Evolutionary conservation across 129 eudicot species (phyloP).

Genomic region (Saposhnikovia divaricata): DNA sequence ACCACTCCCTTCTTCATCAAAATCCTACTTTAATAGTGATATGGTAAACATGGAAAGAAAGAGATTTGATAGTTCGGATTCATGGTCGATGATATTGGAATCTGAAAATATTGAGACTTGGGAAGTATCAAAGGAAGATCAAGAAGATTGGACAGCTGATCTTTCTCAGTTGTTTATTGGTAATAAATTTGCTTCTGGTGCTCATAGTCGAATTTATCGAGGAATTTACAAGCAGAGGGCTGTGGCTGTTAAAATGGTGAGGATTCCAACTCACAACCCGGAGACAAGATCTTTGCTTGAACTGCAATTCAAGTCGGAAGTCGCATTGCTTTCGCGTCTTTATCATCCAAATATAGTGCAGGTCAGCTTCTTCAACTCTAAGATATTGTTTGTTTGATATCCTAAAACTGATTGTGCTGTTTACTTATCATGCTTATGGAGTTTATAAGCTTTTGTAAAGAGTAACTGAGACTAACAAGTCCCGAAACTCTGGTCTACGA

Average conservation of each 20-base stretch:
- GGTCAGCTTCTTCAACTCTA: constrained; percentile 28
- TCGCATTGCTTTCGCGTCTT: constrained; percentile 76
- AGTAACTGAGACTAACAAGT: too few relatives aligned
- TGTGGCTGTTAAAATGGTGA: constrained; percentile 86
- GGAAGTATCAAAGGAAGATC: constrained; percentile 73
- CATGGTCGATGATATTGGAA: constrained; percentile 97
- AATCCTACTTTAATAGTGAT: constrained; percentile 43
- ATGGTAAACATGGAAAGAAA: constrained; percentile 68
- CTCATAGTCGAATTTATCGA: constrained; percentile 84
- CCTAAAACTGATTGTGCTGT: not conserved
- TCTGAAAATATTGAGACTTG: constrained; percentile 88
- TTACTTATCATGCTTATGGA: too few relatives aligned
- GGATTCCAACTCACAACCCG: constrained; percentile 83
- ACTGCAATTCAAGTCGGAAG: constrained; percentile 80
- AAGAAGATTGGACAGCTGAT: constrained; percentile 98
- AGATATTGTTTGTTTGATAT: not conserved
- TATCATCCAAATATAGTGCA: constrained; percentile 92
- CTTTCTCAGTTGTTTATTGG: constrained; percentile 90
- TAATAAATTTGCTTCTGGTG: constrained; percentile 91
- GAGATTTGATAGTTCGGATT: constrained; percentile 85
- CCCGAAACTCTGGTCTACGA: too few relatives aligned
- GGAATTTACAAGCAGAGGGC: constrained; percentile 97
- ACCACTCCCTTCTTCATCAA: constrained; percentile 23
- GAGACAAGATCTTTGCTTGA: constrained; percentile 77
- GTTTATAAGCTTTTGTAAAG: too few relatives aligned